Evolutionary conservation across 192 early-diverging fungal genomes (phyloP).

Genomic region (Rhizophagus clarus): DNA sequence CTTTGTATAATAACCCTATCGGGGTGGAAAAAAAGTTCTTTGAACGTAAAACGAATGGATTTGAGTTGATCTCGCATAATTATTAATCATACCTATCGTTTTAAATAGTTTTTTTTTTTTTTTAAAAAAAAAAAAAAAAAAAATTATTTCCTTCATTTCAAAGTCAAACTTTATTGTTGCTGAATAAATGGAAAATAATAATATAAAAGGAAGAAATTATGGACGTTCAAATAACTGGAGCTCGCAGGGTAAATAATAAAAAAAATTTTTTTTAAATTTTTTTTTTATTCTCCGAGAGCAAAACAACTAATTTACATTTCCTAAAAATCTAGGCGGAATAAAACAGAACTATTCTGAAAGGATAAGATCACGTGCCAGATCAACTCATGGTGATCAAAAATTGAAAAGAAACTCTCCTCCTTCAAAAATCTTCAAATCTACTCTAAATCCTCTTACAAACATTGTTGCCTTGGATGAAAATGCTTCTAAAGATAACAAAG

Average conservation of each 20-base stretch:
- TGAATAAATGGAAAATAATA: not conserved
- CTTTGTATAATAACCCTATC: not conserved
- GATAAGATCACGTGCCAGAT: not conserved
- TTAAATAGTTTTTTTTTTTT: too few species aligned
- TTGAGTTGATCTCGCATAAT: too few species aligned
- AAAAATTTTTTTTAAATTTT: not conserved
- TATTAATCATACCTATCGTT: too few species aligned
- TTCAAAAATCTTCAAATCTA: not conserved
- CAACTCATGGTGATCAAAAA: too few species aligned
- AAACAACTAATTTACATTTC: not conserved
- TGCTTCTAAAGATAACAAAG: not conserved
- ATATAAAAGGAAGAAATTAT: not conserved
- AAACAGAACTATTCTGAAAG: not conserved
- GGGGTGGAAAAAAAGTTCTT: too few species aligned
- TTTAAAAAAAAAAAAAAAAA: too few species aligned
- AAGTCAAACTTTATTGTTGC: too few species aligned
- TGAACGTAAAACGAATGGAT: too few species aligned
- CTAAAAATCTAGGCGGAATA: not conserved
- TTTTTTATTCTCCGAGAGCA: not conserved
- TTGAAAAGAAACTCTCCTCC: not conserved
- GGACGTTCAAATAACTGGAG: not conserved
- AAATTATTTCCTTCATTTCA: too few species aligned
- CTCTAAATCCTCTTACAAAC: not conserved
- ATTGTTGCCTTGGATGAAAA: not conserved
- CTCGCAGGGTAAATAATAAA: not conserved